Evolutionary conservation across 768 basidiomycete species (phyloP), one percentile per base, ranked within the genome.

Genomic region (Agaricus sinodeliciosus): DNA sequence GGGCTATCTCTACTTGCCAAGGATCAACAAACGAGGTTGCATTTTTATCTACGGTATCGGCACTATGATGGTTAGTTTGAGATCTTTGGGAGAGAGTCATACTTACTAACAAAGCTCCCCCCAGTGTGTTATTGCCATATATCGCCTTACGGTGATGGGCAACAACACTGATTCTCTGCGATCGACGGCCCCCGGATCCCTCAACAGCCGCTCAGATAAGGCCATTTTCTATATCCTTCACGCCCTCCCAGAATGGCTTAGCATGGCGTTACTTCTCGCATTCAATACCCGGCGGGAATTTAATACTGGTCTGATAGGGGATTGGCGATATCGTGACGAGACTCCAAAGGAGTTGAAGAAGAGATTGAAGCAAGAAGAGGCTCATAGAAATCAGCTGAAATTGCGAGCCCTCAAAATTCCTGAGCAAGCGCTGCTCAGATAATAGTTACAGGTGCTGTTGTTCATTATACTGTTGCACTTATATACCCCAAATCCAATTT

Each of bases 211-310:
- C 2, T 48, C 48, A 12, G 69, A 65, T 19, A 76, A 77, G 59
- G 67, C 67, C 1, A 54, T 59, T 0, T 76, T 77, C 57, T 78
- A 78, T 54, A 57, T 75, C 11, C 69, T 74, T 51, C 74, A 76
- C 48, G 63, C 70, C n/a, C 58, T 76, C 3, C 74, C 74, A 2
- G 75, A 76, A 55, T 76, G 72, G 72, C 35, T 73, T 19, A 62
- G 65, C 7, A 63, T 56, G 39, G 50, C 57, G 8, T 46, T 68
- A 16, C 48, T 74, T 16, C 60, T 72, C 31, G 36, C 49, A 1
- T 56, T 62, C 31, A 71, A 73, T 47, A 58, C 63, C 6, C 62
- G 70, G n/a, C 62, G 66, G 53, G 59, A 60, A 15, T 67, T 66
- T 51, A 67, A 65, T 6, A 71, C 70, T 1, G 72, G 72, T 6